A percentile compares a stretch with the other conserved stretches of the same genome.
These are phyloP conservation scores for Stagonosporopsis chrysanthemi DNA, from an alignment of 2,329 filamentous ascomycete species.

Conservation along the genomic window DNA sequence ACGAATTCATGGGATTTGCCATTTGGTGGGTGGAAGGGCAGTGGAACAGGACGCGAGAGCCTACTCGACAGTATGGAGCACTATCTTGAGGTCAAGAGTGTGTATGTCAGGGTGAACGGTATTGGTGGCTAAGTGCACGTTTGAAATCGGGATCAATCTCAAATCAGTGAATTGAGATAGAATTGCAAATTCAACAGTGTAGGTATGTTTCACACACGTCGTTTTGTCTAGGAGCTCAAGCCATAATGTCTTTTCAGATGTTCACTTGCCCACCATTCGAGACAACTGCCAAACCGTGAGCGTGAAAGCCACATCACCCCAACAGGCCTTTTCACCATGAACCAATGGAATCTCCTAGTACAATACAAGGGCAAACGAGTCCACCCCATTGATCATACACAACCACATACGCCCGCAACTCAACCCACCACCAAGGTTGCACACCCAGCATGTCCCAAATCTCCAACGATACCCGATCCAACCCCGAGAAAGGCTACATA, in stretches of 20 bases:
- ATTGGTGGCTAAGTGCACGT: conserved; percentile 15
- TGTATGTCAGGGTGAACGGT: conserved; percentile 30
- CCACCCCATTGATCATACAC: background rate
- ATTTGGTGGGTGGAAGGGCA: conserved; percentile 40
- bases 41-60: conserved; percentile 37
- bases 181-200: background rate
- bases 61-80: conserved; percentile 40
- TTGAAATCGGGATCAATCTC: background rate
- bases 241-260: background rate
- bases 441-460: background rate
- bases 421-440: background rate
- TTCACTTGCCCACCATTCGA: background rate
- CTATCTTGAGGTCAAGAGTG: conserved; percentile 36
- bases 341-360: background rate
- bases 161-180: background rate
- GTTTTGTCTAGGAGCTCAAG: background rate
- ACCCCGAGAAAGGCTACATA: background rate
- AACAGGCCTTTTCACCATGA: background rate
- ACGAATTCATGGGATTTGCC: conserved; percentile 35
- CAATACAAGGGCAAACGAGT: no score
- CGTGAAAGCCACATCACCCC: background rate
- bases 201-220: background rate
- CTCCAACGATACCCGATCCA: background rate
- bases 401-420: background rate
- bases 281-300: background rate